Base-by-base conservation (phyloP, 768 basidiomycete species). In the Trametes meyenii region DNA sequence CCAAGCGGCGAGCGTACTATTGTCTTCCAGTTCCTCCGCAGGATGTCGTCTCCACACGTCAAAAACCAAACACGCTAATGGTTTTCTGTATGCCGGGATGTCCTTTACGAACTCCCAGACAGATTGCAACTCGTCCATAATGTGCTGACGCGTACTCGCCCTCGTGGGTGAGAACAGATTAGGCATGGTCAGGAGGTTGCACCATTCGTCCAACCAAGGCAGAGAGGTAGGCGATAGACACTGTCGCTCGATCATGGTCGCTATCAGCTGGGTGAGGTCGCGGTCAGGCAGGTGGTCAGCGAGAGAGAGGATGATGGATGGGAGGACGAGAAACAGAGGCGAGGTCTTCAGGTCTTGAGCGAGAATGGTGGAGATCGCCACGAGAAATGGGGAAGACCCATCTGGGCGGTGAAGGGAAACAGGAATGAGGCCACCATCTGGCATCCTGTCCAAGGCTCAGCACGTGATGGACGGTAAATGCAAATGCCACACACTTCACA, bases 171-270 rank as follows among this genome's bases (percentile, higher is more conserved):
- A 65, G 58, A 66, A 70, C 2, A 76, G 62, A 33, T 60, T 69
- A 1, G 78, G 70, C 61, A 84, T 84, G n/a, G 73, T 74, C 14
- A 90, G 70, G 6, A 91, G 74, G 39, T 66, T 78, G 39, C 77
- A 71, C 90, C 90, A 92, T 68, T 87, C 86, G 17, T 74, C 74
- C 26, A 92, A 71, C 90, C 90, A 93, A 5, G 85, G 81, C 0
- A 86, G 83, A 1, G 86, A 85, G 12, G 87, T 87, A 1, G 90
- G 90, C 2, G 84, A 86, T 35, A 92, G 78, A 50, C 85, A 82
- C 64, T 88, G 85, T 58, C 88, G 84, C 46, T 85, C 84, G 39
- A 79, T 75, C 86, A 93, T 88, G 54, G 84, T 74, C 12, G 69
- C 68, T 8, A 90, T 83, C 2, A 91, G 77, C 53, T 80, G 80